Evolutionary conservation across 2,329 filamentous ascomycete species (phyloP), one percentile per base, ranked within the genome.

Genomic region (Curvularia verruculosa): DNA sequence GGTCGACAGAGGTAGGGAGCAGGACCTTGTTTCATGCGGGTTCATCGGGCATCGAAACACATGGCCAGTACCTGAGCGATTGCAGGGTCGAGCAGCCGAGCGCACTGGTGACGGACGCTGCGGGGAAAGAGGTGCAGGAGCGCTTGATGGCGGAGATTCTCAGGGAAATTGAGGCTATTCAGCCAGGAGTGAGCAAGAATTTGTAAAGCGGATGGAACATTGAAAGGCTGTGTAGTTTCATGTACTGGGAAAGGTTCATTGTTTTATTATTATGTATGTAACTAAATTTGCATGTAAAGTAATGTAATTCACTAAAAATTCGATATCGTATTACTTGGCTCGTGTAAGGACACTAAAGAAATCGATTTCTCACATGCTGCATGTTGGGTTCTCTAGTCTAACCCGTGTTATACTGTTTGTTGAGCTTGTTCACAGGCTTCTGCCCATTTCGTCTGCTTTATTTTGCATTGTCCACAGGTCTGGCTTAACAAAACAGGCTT

Each of bases 1-100:
- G 77, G 7, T 73, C 70, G 9, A 75, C 73, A 12, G 78, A 80
- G 57, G 72, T 75, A 3, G 78, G 78, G 0, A 68, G 67, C 21
- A 58, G 78, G 24, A 79, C 73, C 3, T 60, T 79, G 21, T 73
- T 80, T 2, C 61, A 74, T 59, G 77, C 71, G 1, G 75, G 52
- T 18, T 49, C 45, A 3, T 34, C 59, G 29, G 56, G 57, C 19
- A 18, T 24, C 13, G 34, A 40, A 63, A 48, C 63, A 39, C 75
- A 78, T 66, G 77, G 77, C 1, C 63, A 73, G 59, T 79, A 77
- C 48, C 41, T 78, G 47, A 69, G 57, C 13, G 63, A 78, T 48
- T 69, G 63, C 29, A 40, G 58, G 51, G 54, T 75, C 5, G 59
- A 56, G 40, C 44, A 51, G 18, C 69, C 66, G 15, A 63, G 66